phyloP scores from a whole-genome alignment of 345 rosid genomes.

The Eucalyptus cladocalyx region DNA sequence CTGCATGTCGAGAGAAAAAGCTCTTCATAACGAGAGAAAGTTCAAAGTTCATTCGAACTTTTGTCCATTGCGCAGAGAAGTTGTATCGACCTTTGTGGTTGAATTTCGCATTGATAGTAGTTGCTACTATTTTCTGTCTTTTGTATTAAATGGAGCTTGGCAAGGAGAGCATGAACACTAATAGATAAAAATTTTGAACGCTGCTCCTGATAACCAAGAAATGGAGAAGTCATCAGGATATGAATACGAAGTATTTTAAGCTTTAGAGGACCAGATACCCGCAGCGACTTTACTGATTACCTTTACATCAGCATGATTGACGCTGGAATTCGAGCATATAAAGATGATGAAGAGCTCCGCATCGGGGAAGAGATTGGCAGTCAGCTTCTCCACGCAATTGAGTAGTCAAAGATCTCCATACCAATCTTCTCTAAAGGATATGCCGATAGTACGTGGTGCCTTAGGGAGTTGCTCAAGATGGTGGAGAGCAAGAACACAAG shows the following conservation, averaged over 20 bases:
- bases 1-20: too few species aligned
- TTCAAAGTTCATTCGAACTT: too few species aligned
- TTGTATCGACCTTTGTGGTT: background rate
- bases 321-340: background rate
- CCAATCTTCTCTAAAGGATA: background rate
- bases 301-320: background rate
- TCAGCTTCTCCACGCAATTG: background rate
- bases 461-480: background rate
- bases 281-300: rapidly evolving
- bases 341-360: background rate
- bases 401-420: background rate
- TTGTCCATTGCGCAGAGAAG: too few species aligned
- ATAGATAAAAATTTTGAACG: background rate
- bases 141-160: background rate
- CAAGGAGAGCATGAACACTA: background rate
- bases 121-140: too few species aligned
- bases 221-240: background rate
- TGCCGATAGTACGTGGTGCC: background rate
- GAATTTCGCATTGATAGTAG: too few species aligned
- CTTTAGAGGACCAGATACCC: background rate
- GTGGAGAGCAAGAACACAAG: background rate
- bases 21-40: too few species aligned
- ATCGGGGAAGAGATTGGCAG: rapidly evolving
- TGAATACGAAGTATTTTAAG: background rate
- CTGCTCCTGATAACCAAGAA: background rate